A percentile compares a stretch with the other conserved stretches of the same genome.
Evolutionary conservation across 306 rosid species (phyloP).

Genomic region (Pyrus communis): DNA sequence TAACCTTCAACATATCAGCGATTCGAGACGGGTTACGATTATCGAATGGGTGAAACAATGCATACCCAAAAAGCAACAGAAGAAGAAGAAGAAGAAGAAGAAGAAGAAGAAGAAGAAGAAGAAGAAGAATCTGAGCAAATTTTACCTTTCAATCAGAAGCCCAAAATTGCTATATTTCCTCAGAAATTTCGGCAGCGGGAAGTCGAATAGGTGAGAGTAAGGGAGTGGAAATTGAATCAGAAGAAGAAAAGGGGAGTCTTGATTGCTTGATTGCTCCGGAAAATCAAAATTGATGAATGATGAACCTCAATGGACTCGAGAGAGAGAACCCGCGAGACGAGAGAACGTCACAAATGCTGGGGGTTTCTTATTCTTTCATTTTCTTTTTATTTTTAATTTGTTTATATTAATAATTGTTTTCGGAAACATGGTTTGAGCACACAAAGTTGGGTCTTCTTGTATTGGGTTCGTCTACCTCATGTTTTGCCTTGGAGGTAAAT

Average conservation of each 20-base stretch:
- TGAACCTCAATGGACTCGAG: not conserved
- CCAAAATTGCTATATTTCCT: not conserved
- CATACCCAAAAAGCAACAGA: not conserved
- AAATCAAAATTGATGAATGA: not conserved
- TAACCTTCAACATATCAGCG: too few species aligned
- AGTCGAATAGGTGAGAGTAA: not conserved
- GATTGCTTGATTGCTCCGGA: not conserved
- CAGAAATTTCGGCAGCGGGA: not conserved
- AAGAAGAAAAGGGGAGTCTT: not conserved
- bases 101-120: not conserved
- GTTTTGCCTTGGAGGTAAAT: too few species aligned
- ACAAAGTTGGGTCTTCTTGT: too few species aligned
- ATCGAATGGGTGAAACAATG: too few species aligned
- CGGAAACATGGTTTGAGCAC: too few species aligned
- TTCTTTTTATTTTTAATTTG: too few species aligned
- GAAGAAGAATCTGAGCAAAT: not conserved
- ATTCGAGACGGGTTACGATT: too few species aligned
- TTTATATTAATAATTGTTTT: too few species aligned
- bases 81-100: not conserved
- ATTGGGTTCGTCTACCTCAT: too few species aligned
- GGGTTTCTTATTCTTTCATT: too few species aligned
- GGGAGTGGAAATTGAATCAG: not conserved
- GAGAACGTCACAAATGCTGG: not conserved
- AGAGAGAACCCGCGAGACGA: not conserved
- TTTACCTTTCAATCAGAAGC: not conserved